Percentiles rank a stretch among this genome's conserved stretches.
phyloP scores from a whole-genome alignment of 139 green algal species.

The Parachlorella kessleri region DNA sequence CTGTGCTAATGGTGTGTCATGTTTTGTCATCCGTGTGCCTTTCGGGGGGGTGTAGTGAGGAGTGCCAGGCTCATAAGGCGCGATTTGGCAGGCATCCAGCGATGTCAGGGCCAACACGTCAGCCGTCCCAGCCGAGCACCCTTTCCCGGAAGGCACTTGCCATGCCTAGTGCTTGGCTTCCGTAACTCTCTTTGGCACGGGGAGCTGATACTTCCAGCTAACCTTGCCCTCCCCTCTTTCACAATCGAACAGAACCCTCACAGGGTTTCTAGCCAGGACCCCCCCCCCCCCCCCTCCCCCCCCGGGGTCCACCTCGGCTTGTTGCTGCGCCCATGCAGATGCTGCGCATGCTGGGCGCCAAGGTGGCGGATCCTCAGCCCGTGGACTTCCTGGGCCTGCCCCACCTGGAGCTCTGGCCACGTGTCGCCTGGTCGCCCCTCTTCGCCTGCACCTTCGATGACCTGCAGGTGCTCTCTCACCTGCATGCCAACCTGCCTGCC shows the following conservation, averaged over 20 bases:
- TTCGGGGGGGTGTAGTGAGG: too few relatives aligned
- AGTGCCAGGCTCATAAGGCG: too few relatives aligned
- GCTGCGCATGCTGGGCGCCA: slow-evolving; percentile 40
- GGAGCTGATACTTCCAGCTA: background rate
- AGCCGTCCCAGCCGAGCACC: too few relatives aligned
- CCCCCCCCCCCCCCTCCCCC: background rate
- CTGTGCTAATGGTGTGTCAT: too few relatives aligned
- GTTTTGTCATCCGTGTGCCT: too few relatives aligned
- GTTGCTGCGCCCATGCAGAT: slow-evolving; percentile 33
- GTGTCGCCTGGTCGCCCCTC: slow-evolving; percentile 73
- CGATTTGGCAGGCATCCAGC: too few relatives aligned
- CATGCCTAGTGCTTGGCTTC: too few relatives aligned
- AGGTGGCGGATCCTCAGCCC: slow-evolving; percentile 44
- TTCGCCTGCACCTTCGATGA: slow-evolving; percentile 79
- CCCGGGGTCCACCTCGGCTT: too few relatives aligned
- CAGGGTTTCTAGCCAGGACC: background rate
- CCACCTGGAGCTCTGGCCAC: slow-evolving; percentile 67
- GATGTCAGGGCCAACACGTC: too few relatives aligned
- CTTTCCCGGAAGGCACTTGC: too few relatives aligned
- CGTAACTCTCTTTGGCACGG: too few relatives aligned
- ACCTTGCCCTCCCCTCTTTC: background rate
- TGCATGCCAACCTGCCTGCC: too few relatives aligned
- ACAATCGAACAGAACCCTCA: background rate
- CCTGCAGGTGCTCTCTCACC: slow-evolving; percentile 61
- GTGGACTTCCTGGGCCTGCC: slow-evolving; percentile 57